phyloP scores from a whole-genome alignment of 2,329 filamentous ascomycete genomes.

The Stachybotrys chlorohalonatus region DNA sequence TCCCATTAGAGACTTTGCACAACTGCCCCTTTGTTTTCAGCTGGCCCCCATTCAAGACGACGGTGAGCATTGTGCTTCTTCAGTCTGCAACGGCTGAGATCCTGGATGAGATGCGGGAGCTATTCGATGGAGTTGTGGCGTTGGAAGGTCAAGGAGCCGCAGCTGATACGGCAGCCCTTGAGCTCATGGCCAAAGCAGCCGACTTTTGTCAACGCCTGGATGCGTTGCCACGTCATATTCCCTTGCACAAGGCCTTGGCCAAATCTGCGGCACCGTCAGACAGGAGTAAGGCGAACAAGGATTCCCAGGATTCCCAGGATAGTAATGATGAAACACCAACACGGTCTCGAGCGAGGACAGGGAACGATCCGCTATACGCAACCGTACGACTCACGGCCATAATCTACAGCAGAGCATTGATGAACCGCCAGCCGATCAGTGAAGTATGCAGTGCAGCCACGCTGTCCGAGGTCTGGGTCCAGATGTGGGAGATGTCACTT shows the following conservation, averaged over 20 bases:
- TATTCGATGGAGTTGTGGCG: conserved; percentile 20
- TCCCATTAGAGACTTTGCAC: conserved; percentile 32
- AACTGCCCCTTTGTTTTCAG: conserved; percentile 38
- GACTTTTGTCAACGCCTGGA: background rate
- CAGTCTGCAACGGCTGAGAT: conserved; percentile 37
- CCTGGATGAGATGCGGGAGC: conserved; percentile 40
- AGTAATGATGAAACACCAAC: background rate
- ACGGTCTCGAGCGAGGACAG: background rate
- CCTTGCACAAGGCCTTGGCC: no score
- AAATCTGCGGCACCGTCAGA: no score
- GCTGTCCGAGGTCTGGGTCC: conserved; percentile 34
- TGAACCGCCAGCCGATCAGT: conserved; percentile 30
- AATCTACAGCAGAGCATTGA: conserved; percentile 38
- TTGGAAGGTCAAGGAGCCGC: background rate
- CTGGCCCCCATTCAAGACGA: conserved; percentile 32
- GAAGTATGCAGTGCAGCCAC: conserved; percentile 27
- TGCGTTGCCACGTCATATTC: background rate
- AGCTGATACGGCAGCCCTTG: background rate
- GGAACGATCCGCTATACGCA: conserved; percentile 33
- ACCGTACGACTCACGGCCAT: conserved; percentile 35
- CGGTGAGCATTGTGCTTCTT: conserved; percentile 30
- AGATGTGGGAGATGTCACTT: conserved; percentile 36
- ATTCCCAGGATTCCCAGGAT: no score
- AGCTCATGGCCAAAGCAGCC: background rate
- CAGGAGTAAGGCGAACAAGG: no score